phyloP scores from a whole-genome alignment of 2,329 filamentous ascomycete species.

The Juglanconis oblonga region DNA sequence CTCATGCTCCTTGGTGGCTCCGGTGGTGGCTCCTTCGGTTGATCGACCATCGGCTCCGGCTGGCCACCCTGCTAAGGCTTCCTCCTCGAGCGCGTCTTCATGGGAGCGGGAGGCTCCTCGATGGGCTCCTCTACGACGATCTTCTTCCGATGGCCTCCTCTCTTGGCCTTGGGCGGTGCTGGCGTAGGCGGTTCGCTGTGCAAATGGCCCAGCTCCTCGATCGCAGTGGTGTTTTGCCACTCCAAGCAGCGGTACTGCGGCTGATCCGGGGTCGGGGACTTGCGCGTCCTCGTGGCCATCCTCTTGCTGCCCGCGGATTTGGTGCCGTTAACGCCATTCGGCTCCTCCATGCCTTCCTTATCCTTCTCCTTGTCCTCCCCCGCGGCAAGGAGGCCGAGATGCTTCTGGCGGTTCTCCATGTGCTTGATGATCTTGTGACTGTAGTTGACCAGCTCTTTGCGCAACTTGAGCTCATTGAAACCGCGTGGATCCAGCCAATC shows the following conservation, averaged over 20 bases:
- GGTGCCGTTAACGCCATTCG: constrained; percentile 25
- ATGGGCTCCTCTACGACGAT: constrained; percentile 25
- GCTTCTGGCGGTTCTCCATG: constrained; percentile 77
- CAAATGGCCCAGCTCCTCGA: constrained; percentile 56
- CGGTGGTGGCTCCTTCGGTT: neutral
- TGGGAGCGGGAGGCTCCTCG: constrained; percentile 10
- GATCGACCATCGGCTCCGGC: neutral
- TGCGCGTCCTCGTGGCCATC: constrained; percentile 46
- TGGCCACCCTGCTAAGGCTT: neutral
- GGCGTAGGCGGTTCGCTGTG: constrained; percentile 55
- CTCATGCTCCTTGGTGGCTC: neutral
- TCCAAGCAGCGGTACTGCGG: constrained; percentile 46
- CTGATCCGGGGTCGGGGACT: constrained; percentile 45
- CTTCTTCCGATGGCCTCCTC: constrained; percentile 48
- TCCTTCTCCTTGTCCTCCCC: constrained; percentile 37
- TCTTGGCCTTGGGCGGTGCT: constrained; percentile 45
- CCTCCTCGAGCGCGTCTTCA: constrained; percentile 17
- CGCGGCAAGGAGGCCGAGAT: constrained; percentile 54
- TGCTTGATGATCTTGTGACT: constrained; percentile 72
- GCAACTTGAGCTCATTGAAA: constrained; percentile 78
- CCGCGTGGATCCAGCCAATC: constrained; percentile 87
- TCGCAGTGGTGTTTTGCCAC: constrained; percentile 56
- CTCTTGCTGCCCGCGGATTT: constrained; percentile 29
- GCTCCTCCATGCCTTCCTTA: constrained; percentile 21
- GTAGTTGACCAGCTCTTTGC: constrained; percentile 79